Percentiles rank a stretch among this genome's conserved stretches.
phyloP scores from a whole-genome alignment of 2,329 filamentous ascomycete species.

The Nemania diffusa region DNA sequence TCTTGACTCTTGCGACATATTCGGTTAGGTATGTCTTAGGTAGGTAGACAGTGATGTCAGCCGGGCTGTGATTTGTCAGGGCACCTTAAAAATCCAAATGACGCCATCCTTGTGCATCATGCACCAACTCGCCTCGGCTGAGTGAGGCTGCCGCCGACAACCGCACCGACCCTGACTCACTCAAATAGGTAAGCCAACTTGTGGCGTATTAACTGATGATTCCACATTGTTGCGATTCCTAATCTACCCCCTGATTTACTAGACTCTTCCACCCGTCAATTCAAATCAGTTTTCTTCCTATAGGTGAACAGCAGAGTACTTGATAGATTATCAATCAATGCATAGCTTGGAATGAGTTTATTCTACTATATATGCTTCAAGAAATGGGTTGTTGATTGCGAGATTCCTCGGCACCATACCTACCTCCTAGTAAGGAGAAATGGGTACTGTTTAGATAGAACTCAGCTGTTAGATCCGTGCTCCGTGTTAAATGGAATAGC shows the following conservation, averaged over 20 bases:
- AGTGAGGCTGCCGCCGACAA: constrained; percentile 31
- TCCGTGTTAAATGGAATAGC: no score
- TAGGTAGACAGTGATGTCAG: constrained; percentile 30
- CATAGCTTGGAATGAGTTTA: neutral
- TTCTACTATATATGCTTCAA: no score
- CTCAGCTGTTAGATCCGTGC: no score
- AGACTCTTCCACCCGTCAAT: neutral
- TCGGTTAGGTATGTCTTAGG: neutral
- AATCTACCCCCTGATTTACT: neutral
- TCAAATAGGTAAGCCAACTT: neutral
- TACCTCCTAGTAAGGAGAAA: neutral
- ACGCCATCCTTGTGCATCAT: constrained; percentile 37
- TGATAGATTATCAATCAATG: neutral
- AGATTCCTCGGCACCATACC: no score
- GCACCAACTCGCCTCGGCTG: constrained; percentile 29
- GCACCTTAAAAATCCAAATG: constrained; percentile 24
- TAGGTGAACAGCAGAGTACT: neutral
- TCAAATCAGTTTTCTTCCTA: neutral
- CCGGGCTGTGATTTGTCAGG: constrained; percentile 40
- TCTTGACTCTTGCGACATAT: neutral
- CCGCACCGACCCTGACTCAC: constrained; percentile 25
- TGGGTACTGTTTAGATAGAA: neutral
- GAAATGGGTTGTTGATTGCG: no score
- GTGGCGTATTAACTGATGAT: constrained; percentile 21
- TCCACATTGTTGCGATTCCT: constrained; percentile 23